Evolutionary conservation across 306 rosid species (phyloP), one percentile per base, ranked within the genome.

Genomic region (Dicorynia guianensis): DNA sequence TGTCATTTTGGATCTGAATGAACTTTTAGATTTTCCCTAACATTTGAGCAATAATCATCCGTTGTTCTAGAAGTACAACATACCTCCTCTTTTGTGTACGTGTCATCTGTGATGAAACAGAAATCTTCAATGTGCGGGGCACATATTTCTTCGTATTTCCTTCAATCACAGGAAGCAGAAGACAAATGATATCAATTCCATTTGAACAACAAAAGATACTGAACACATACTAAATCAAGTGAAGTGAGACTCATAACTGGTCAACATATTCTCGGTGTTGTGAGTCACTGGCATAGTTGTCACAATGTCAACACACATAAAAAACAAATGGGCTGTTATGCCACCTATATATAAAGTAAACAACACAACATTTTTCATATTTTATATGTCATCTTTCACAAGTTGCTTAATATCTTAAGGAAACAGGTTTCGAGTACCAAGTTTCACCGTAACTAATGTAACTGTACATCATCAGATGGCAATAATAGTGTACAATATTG

Each of bases 101-200:
- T 87, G 77, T 83, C 79, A 81, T 83, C 92, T 5, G 95, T 89
- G 78, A 89, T 87, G 83, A 85, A 71, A 53, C 95, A 89, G 76
- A 87, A 84, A 15, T 85, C 92, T 68, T 89, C 92, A 39, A 85
- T 81, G 1, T 78, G 87, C 2, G 90, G 95, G 8, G 92, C 87
- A 77, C 84, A 85, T 53, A 85, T 81, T 80, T 87, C 95, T 87
- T 89, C 95, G 11, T 81, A 85, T 64, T 89, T 89, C 84, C 95
- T 89, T 57, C 69, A 76, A 58, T 67, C 74, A 53, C 52, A 77
- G 67, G 40, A 53, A 40, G 44, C 66, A 66, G 9, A 60, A 65
- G 50, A 76, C 33, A 65, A 61, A 69, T 36, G 25, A 44, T 55
- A 80, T 30, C 7, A 14, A 30, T 46, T 60, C 19, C 63, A 53